Evolutionary conservation across 2,329 filamentous ascomycete genomes (phyloP).

Genomic region (Neophaeococcomyces aloes): DNA sequence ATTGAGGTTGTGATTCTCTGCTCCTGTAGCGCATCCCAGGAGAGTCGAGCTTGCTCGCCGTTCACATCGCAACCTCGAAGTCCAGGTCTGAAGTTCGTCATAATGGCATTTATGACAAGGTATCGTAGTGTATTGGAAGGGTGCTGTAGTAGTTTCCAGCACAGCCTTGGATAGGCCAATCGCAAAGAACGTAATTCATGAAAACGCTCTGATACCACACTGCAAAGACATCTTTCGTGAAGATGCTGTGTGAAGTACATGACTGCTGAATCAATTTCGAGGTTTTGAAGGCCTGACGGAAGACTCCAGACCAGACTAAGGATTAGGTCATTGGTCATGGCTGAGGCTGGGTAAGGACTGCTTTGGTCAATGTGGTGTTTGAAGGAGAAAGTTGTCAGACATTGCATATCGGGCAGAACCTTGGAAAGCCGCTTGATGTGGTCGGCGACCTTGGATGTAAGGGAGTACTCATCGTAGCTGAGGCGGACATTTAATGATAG

Average conservation of each 20-base stretch:
- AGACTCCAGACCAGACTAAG: not conserved
- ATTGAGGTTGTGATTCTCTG: not conserved
- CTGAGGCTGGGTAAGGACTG: not conserved
- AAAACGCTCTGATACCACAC: not conserved
- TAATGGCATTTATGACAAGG: not conserved
- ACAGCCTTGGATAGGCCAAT: not conserved
- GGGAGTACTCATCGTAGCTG: not conserved
- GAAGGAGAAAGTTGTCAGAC: conserved; percentile 4
- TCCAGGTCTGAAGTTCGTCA: not conserved
- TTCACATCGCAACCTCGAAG: not conserved
- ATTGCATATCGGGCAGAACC: not conserved
- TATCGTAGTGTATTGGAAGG: conserved; percentile 2
- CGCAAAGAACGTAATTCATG: conserved; percentile 2
- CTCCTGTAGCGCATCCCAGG: not conserved
- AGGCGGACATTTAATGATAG: not conserved
- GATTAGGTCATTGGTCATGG: not conserved
- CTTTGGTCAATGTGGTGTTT: not conserved
- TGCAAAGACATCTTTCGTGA: not conserved
- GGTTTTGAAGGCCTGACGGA: not conserved
- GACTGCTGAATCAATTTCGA: not conserved
- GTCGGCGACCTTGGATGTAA: not conserved
- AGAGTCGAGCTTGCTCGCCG: not conserved
- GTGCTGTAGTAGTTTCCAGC: not conserved
- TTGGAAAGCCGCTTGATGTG: not conserved
- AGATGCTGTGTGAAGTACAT: not conserved